Base-by-base conservation (phyloP, 495 filamentous ascomycete species). In the Xylaria bambusicola region DNA sequence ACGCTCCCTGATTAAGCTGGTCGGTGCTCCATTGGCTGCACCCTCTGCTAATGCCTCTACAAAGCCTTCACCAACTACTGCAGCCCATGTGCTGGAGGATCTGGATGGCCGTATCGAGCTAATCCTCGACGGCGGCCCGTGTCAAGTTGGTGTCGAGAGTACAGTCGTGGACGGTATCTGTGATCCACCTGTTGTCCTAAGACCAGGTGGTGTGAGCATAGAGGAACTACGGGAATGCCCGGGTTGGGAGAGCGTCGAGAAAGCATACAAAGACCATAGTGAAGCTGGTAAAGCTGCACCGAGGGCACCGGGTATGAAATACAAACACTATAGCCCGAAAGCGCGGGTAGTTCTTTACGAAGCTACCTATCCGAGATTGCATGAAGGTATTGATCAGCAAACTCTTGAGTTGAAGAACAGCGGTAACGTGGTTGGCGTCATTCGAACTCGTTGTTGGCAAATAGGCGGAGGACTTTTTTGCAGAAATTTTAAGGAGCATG, bases 231-330 rank as follows among this genome's bases (percentile, higher is more conserved):
- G 86, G 24, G 62, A 76, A 23, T 92, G 86, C 67, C 73, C 82
- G 3, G 93, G 93, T 3, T 99, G 94, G 94, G 86, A 90, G 66
- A 77, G 82, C 48, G 87, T 90, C 2, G 76, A 76, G 56, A 80
- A 88, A 27, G 93, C 84, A 40, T 96, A 97, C 69, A 82, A 84
- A 59, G 90, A 97, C 62, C 68, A 71, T 21, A 78, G 78, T 15
- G 82, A 86, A 62, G 62, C 70, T 15, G 82, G 76, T 1, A 66
- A 81, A 67, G 71, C 78, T 55, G 76, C 78, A 21, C 93, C 95
- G 6, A 83, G 88, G 55, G 93, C 93, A 2, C 94, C 94, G 8
- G 94, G 94, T 2, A 99, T 99, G 94, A 99, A 99, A 69, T 99
- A 99, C 73, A 88, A 92, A 64, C 94, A 99, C 71, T 99, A 99